Conservation (phyloP, 805 yeast genomes). For the Tetrapisispora nanseiensis region DNA sequence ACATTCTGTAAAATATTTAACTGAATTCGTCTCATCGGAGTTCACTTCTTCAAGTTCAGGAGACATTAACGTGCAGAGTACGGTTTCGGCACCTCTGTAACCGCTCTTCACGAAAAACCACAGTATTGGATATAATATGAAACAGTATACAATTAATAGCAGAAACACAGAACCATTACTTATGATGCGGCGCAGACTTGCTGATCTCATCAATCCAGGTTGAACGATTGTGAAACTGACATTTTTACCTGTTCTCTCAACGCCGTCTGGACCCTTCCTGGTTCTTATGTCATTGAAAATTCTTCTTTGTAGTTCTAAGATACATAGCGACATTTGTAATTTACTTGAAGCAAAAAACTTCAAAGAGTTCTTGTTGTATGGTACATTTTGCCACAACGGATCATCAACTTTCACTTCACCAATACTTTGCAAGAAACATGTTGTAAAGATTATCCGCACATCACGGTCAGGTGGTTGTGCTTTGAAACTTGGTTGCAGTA, state of each 20-base stretch:
- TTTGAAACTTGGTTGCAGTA: conserved; percentile 73
- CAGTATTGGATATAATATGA: conserved; percentile 69
- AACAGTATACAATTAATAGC: conserved; percentile 43
- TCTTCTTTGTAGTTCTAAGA: conserved; percentile 66
- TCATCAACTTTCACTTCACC: conserved; percentile 56
- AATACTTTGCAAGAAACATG: conserved; percentile 69
- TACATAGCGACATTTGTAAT: conserved; percentile 62
- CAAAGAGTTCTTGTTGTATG: conserved; percentile 58
- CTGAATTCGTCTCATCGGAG: conserved; percentile 44
- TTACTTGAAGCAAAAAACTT: conserved; percentile 75
- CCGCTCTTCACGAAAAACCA: conserved; percentile 74
- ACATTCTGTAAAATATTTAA: conserved; percentile 60
- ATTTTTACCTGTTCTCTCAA: conserved; percentile 39
- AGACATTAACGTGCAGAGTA: conserved; percentile 56
- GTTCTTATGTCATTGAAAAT: conserved; percentile 40
- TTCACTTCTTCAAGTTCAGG: conserved; percentile 55
- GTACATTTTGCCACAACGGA: conserved; percentile 48
- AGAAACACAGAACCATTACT: conserved; percentile 67
- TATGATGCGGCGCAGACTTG: conserved; percentile 68
- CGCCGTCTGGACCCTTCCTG: conserved; percentile 12
- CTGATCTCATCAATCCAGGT: conserved; percentile 88
- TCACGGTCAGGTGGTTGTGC: conserved; percentile 94
- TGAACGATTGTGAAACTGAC: conserved; percentile 68
- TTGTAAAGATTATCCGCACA: conserved; percentile 68
- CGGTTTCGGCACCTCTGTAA: conserved; percentile 69